Base-by-base conservation (phyloP, 1,284 basidiomycete genomes). In the Cryptococcus sp. region DNA sequence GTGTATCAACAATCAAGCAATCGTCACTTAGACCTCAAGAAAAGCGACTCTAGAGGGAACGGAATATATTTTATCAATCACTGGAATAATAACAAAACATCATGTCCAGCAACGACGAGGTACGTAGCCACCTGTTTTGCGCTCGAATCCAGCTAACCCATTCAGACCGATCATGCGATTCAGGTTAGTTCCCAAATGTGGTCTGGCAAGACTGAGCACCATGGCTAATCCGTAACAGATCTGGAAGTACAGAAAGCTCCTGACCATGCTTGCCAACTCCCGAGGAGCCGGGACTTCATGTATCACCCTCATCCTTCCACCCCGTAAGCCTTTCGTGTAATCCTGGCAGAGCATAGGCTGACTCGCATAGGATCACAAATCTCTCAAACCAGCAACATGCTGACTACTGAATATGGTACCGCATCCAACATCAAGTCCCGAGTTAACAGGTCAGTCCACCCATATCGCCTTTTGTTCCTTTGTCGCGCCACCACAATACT, bases 401-500 rank as follows among this genome's bases (percentile, higher is more conserved):
- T 98, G 72, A 98, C 94, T 53, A 91, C 96, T 74, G 94, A 98
- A 77, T 98, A 96, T 73, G 94, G 91, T 56, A 93, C 91, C 10
- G 92, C 92, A 16, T 96, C 92, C 59, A 98, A 98, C 80, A 99
- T 99, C 82, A 99, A 98, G 77, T 97, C 92, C 65, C 91, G 96
- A 59, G 94, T 99, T 70, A 98, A 98, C 80, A 85, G 94, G 69
- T 73, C 23, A 25, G 66, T 57, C 9, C 40, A 16, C 13, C 28
- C 45, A 16, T 16, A 34, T 34, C 32, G 10, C 16, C 9, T 34
- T 34, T 9, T 16, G 42, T 47, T 49, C 41, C 21, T 34, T 44
- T 40, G 43, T 13, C 25, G 43, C 7, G 19, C 7, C 23, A 49
- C 28, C 5, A 5, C 49, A 72, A 72, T 63, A 34, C 32, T 34